Base-by-base conservation (phyloP, 148 eudicot species). In the Fagopyrum tataricum region DNA sequence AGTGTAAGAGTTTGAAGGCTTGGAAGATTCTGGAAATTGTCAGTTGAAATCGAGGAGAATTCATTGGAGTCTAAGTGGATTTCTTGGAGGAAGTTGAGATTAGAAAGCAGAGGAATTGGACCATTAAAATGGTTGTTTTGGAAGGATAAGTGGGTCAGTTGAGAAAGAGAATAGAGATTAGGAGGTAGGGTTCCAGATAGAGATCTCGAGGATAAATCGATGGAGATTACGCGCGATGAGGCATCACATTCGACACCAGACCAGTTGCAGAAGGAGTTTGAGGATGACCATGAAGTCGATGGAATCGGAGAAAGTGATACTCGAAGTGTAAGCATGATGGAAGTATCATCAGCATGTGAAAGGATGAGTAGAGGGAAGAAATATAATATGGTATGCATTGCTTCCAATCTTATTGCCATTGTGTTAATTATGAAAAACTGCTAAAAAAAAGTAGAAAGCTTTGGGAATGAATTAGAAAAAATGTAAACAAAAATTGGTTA, bases 61-160 rank as follows among this genome's bases (percentile, higher is more conserved):
- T 72, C 44, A 68, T 91, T 91, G 20, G 31, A 8, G 48, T 89
- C 88, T 3, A 91, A 83, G 6, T 37, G 75, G 2, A 87, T 42
- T 2, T 72, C 11, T 31, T 74, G 55, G 23, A 91, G 85, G 8
- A 59, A 43, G 7, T 79, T 1, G 21, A 86, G 76, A 66, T 82
- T 76, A 43, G 97, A 51, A 13, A 91, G 80, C 4, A 79, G 64
- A 0, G 97, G 97, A 13, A 91, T 1, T 0, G 86, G 61, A 5
- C 97, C 97, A 26, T 87, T 71, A 56, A 91, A 56, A 2, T 6
- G 44, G 78, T 91, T 91, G 18, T 59, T 41, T 76, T 87, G 91
- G 14, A 89, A 76, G 7, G 81, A 62, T 9, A 89, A 76, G 13
- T 78, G 41, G 7, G 85, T 73, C 75, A 91, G 92, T 13, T 77